These are phyloP conservation scores for Gyrodon lividus DNA, from an alignment of 768 basidiomycete species.

Conservation along the genomic window DNA sequence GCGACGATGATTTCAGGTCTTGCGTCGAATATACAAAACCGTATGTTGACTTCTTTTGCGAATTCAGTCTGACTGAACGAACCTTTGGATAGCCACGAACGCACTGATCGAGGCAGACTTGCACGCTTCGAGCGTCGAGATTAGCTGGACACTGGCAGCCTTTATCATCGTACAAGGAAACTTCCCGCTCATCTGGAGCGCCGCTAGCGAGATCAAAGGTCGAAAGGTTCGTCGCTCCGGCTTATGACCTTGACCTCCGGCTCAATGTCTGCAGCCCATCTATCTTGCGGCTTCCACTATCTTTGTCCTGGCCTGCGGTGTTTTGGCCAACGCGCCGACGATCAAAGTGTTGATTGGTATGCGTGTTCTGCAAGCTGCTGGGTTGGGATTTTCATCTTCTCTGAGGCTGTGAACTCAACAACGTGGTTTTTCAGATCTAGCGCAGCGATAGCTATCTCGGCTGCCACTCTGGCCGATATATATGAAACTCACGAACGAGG, in stretches of 20 bases:
- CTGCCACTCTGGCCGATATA: slow-evolving; percentile 76
- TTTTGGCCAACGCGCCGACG: slow-evolving; percentile 53
- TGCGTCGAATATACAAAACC: slow-evolving; percentile 30
- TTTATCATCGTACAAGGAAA: slow-evolving; percentile 74
- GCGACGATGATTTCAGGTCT: slow-evolving; percentile 26
- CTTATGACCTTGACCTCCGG: background rate
- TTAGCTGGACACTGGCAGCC: slow-evolving; percentile 67
- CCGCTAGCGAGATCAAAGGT: slow-evolving; percentile 72
- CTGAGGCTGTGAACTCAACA: slow-evolving; percentile 3
- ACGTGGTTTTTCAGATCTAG: slow-evolving; percentile 45
- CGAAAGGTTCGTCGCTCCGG: slow-evolving; percentile 49
- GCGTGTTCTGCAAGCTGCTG: slow-evolving; percentile 65
- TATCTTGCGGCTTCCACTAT: slow-evolving; percentile 53
- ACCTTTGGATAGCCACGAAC: slow-evolving; percentile 51
- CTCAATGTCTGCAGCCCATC: slow-evolving; percentile 39
- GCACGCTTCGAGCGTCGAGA: slow-evolving; percentile 56
- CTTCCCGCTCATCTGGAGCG: slow-evolving; percentile 66
- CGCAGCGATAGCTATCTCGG: slow-evolving; percentile 69
- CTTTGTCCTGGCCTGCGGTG: slow-evolving; percentile 53
- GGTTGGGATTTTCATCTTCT: slow-evolving; percentile 39
- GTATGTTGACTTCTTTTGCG: slow-evolving; percentile 13
- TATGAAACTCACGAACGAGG: slow-evolving; percentile 75
- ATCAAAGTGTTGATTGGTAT: slow-evolving; percentile 63
- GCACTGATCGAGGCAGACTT: slow-evolving; percentile 57
- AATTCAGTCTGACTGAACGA: background rate